Evolutionary conservation across 2,329 filamentous ascomycete species (phyloP), one percentile per base, ranked within the genome.

Genomic region (Fusarium humuli): DNA sequence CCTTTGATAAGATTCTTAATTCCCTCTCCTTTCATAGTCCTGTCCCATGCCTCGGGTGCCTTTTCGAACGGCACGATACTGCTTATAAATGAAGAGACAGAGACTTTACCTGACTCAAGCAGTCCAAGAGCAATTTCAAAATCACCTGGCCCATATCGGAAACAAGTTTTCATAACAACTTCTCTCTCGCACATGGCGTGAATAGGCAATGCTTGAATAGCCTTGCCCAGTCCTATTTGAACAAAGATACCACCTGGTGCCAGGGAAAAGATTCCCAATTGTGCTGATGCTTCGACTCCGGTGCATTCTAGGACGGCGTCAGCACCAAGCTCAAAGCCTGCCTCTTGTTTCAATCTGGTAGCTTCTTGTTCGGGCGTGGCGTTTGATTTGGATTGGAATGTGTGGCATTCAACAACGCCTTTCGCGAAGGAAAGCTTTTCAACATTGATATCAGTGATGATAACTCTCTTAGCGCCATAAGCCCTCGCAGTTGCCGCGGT

Each of bases 121-220:
- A 98, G 84, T 62, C 92, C 88, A 41, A 98, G 85, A 11, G 94
- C 94, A 13, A 94, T 87, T 77, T 90, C 88, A 81, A 97, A 98
- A 80, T 98, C 95, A 22, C 94, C 94, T 57, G 89, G 87, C 5
- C 90, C 91, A 80, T 98, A 98, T 37, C 95, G 88, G 85, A 98
- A 98, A 70, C 90, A 94, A 34, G 94, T 94, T 79, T 91, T 92
- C 50, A 92, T 86, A 9, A 90, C 96, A 59, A 97, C 84, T 83
- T 98, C 95, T 83, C 97, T 98, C 45, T 90, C 86, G 78, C 93
- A 96, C 77, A 97, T 85, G 10, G 92, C 91, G 86, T 94, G 92
- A 77, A 98, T 96, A 45, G 71, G 71, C 3, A 73, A 25, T 2
- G 59, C 41, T 22, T 73, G 69, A 8, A 67, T 25, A 3, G 71